phyloP scores from a whole-genome alignment of 805 yeast species.

The Suhomyces canberraensis region DNA sequence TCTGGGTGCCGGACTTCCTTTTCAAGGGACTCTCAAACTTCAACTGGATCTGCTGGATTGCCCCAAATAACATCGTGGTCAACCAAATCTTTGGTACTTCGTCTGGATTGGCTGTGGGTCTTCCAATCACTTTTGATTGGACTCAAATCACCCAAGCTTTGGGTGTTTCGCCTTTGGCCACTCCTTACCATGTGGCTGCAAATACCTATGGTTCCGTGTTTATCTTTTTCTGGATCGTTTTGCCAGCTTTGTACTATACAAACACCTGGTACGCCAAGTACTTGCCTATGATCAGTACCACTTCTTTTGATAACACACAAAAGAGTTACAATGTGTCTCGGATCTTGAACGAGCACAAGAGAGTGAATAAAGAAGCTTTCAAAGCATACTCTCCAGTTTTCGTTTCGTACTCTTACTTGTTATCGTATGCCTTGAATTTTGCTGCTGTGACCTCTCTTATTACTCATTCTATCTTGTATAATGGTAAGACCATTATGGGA shows the following conservation, averaged over 20 bases:
- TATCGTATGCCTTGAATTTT: slow-evolving; percentile 19
- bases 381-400: slow-evolving; percentile 18
- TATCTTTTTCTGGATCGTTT: slow-evolving; percentile 14
- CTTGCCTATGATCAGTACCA: slow-evolving; percentile 19
- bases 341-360: slow-evolving; percentile 13
- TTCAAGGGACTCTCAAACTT: slow-evolving; percentile 24
- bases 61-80: slow-evolving; percentile 21
- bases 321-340: slow-evolving; percentile 15
- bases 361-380: slow-evolving; percentile 14
- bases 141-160: slow-evolving; percentile 20
- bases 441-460: slow-evolving; percentile 19
- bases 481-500: slow-evolving; percentile 16
- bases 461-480: slow-evolving; percentile 16
- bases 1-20: slow-evolving; percentile 29
- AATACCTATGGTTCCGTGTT: slow-evolving; percentile 17
- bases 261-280: slow-evolving; percentile 21
- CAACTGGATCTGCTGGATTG: slow-evolving; percentile 32
- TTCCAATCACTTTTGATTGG: slow-evolving; percentile 30
- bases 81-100: slow-evolving; percentile 24
- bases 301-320: slow-evolving; percentile 18
- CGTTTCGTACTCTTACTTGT: slow-evolving; percentile 17
- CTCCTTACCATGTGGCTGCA: slow-evolving; percentile 16
- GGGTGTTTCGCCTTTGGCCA: slow-evolving; percentile 17
- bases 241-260: slow-evolving; percentile 17
- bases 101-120: slow-evolving; percentile 27